Base-by-base conservation (phyloP, 1,284 basidiomycete genomes). In the Fistulina hepatica region DNA sequence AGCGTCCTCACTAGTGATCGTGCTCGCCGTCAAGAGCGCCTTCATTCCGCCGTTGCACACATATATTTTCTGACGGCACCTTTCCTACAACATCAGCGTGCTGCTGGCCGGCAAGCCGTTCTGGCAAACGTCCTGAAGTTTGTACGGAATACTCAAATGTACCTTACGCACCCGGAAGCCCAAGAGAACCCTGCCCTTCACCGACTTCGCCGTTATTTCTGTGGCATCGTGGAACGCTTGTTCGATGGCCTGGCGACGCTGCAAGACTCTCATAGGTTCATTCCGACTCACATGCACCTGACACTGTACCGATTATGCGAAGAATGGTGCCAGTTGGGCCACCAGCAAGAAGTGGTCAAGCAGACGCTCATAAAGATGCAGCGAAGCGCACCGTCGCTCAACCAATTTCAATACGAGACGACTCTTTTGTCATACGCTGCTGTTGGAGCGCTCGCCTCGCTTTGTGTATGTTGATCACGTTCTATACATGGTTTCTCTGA, bases 261-360 rank as follows among this genome's bases (percentile, higher is more conserved):
- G 20, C 79, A 76, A 40, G 76, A 82, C 43, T 76, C 77, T 2
- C 86, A 90, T 41, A 67, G 79, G 2, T 88, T 86, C 54, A 76
- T 89, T 38, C 76, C 83, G 4, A 64, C 73, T 6, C 76, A 86
- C 39, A 78, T 81, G 59, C 79, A 90, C 48, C 66, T 91, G 6
- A 73, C 79, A 6, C 64, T 97, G 35, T 95, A 89, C 58, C 74
- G 81, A 32, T 64, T 91, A 28, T 93, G 91, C 51, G 85, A 91
- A 55, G 91, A 94, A 48, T 97, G 93, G 93, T 94, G 92, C 55
- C 79, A 85, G 48, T 71, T 86, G 38, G 89, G 86, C 6, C 73
- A 77, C 33, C 76, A 88, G 49, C 73, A 76, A 1, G 86, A 89
- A 43, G 63, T 67, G 11, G 75, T 79, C 19, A 84, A 79, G 53